phyloP scores from a whole-genome alignment of 768 basidiomycete genomes.

The Tubosaeta sp. region DNA sequence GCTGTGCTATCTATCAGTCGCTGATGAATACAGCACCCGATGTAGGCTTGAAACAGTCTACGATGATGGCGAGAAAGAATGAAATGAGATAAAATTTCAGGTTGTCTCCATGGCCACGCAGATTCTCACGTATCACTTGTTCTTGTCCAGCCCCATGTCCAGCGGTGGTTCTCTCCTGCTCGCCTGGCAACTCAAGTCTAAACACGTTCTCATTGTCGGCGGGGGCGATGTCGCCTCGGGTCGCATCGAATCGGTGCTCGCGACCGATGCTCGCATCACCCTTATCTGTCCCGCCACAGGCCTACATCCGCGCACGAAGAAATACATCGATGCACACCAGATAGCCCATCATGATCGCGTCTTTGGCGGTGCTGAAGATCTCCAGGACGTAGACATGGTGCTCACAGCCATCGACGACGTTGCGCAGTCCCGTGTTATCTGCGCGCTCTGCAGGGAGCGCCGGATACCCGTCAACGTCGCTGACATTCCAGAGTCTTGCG shows the following conservation, averaged over 20 bases:
- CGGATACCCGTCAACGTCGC: slow-evolving; percentile 92
- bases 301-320: slow-evolving; percentile 56
- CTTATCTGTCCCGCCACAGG: slow-evolving; percentile 70
- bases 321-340: slow-evolving; percentile 42
- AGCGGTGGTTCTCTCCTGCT: slow-evolving; percentile 77
- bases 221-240: slow-evolving; percentile 91
- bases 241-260: slow-evolving; percentile 81
- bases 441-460: slow-evolving; percentile 56
- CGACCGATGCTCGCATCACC: slow-evolving; percentile 72
- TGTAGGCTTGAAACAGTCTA: not conserved
- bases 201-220: slow-evolving; percentile 85
- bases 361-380: slow-evolving; percentile 63
- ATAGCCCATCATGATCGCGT: slow-evolving; percentile 70
- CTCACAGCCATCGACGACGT: slow-evolving; percentile 91
- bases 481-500: slow-evolving; percentile 92
- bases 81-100: not conserved
- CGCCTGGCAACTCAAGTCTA: slow-evolving; percentile 88
- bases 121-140: not conserved
- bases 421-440: slow-evolving; percentile 67
- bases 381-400: slow-evolving; percentile 76
- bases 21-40: too few species aligned
- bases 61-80: not conserved
- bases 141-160: slow-evolving; percentile 6
- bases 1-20: not conserved
- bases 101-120: slow-evolving; percentile 22